Base-by-base conservation (phyloP, 2,329 filamentous ascomycete species). In the Aspergillus flavus region DNA sequence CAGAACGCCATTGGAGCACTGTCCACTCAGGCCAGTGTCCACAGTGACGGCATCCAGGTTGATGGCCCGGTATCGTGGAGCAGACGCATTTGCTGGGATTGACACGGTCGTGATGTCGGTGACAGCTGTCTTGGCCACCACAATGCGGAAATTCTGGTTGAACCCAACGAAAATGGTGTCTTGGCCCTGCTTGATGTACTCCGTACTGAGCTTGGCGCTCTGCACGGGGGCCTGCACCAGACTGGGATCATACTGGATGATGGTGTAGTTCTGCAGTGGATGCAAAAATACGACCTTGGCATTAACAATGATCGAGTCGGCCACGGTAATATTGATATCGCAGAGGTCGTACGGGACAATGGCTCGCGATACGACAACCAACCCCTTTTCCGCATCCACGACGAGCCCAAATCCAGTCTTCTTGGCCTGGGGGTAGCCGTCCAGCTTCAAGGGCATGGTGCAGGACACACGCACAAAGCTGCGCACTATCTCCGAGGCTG, bases 141-240 rank as follows among this genome's bases (percentile, higher is more conserved):
- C 94, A 46, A 97, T 92, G 41, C 94, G 89, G 65, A 94, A 90
- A 68, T 97, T 98, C 69, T 96, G 90, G 75, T 99, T 99, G 82
- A 97, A 96, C n/a, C 95, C 96, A 66, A 99, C 91, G 79, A 99
- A 99, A 69, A 97, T 94, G 0, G 94, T 97, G 62, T 94, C 91
- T 56, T 94, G 92, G 41, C 95, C 95, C 81, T 98, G 95, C 58
- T 93, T 94, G 75, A 98, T 93, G 71, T 89, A 88, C 61, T 92
- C 88, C 6, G 84, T 88, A 72, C 93, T 93, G 57, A 99, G 85
- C 71, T 88, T 91, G 5, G 96, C 95, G 67, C 91, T 94, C 81
- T 94, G 87, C 14, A 99, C 94, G 0, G 95, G 94, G 2, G 94
- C 95, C 73, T 96, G 88, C n/a, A 98, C 96, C 21, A 99, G 86